Percentiles rank a stretch among this genome's conserved stretches.
phyloP scores from a whole-genome alignment of 2,329 filamentous ascomycete species.

The Penicillium hordei region DNA sequence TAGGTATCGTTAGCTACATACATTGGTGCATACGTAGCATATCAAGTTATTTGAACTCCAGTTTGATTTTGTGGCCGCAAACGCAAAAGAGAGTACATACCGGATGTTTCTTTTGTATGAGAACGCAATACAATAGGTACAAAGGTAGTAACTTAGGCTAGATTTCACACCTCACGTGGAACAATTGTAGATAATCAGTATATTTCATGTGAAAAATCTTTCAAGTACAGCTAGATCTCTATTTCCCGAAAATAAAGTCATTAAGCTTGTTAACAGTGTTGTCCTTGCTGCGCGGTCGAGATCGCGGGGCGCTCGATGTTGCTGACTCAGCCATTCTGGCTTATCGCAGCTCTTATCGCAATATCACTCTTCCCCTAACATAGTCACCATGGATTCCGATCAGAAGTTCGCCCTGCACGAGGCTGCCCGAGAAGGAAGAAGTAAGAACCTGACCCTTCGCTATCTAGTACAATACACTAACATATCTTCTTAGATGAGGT shows the following conservation, averaged over 20 bases:
- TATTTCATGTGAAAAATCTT: neutral
- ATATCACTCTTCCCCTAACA: constrained; percentile 11
- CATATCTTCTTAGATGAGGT: constrained; percentile 54
- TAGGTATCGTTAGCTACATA: no score
- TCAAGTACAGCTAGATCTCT: neutral
- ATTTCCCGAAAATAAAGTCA: neutral
- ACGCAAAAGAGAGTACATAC: no score
- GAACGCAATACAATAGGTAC: neutral
- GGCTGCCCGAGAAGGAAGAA: constrained; percentile 78
- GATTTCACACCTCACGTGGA: neutral
- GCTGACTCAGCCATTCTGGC: constrained; percentile 14
- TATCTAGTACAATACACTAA: constrained; percentile 23
- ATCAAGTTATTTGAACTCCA: no score
- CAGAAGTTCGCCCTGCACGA: constrained; percentile 77
- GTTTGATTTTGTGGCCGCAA: no score
- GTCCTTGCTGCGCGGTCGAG: no score
- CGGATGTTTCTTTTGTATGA: no score
- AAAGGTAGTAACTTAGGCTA: neutral
- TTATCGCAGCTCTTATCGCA: constrained; percentile 30
- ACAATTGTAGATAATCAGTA: neutral
- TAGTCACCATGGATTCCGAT: constrained; percentile 41
- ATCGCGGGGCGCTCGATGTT: neutral
- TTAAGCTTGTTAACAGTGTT: no score
- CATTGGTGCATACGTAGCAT: no score
- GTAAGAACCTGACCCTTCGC: constrained; percentile 53